These are phyloP conservation scores for Yamadazyma siamensis DNA, from an alignment of 1,139 yeast species.

Conservation along the genomic window DNA sequence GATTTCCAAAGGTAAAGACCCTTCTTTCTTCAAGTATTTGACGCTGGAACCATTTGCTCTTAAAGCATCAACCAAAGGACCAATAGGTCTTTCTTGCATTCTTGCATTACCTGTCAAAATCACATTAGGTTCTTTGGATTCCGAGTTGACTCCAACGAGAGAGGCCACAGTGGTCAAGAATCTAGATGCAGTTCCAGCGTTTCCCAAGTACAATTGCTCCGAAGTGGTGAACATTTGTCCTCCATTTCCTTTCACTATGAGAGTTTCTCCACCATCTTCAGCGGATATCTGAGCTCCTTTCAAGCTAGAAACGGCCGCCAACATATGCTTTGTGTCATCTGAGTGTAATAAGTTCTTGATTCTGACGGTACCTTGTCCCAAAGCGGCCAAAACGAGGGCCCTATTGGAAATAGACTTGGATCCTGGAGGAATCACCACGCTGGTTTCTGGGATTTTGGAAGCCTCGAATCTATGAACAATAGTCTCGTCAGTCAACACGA, in stretches of 20 bases:
- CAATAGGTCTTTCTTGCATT: conserved; percentile 98
- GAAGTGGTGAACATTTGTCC: conserved; percentile 64
- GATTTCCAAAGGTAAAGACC: conserved; percentile 83
- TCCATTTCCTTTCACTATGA: conserved; percentile 84
- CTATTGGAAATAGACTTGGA: conserved; percentile 96
- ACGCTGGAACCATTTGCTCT: conserved; percentile 74
- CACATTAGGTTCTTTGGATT: conserved; percentile 41
- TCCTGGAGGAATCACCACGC: conserved; percentile 82
- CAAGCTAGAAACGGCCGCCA: conserved; percentile 74
- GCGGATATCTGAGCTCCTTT: conserved; percentile 79
- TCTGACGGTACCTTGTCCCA: conserved; percentile 80
- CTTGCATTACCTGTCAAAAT: conserved; percentile 89
- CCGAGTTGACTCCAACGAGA: conserved; percentile 47
- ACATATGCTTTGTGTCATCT: conserved; percentile 95
- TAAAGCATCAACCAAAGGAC: conserved; percentile 91
- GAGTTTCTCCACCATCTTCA: conserved; percentile 86
- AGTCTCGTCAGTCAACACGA: conserved; percentile 82
- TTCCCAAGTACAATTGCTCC: conserved; percentile 78
- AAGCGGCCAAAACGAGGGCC: conserved; percentile 88
- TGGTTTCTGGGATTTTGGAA: conserved; percentile 37
- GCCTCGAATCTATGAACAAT: conserved; percentile 55
- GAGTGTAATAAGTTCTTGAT: conserved; percentile 86
- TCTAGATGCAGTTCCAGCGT: conserved; percentile 98
- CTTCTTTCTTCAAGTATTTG: conserved; percentile 66
- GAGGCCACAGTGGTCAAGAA: conserved; percentile 91